Conservation (phyloP, 1,284 basidiomycete genomes). For the Xerocomus subilludens region DNA sequence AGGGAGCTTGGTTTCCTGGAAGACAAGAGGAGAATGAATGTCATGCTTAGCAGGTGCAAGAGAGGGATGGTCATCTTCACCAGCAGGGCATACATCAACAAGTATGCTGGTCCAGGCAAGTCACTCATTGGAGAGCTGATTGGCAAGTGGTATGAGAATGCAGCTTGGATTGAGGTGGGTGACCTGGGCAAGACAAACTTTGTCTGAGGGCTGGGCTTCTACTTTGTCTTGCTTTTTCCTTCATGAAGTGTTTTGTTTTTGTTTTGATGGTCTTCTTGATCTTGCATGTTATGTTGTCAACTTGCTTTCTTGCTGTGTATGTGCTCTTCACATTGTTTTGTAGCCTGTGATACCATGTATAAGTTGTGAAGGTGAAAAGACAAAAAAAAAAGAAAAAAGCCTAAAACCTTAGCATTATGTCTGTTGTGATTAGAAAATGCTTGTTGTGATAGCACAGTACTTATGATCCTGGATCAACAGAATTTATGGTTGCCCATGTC, state of each 20-base stretch:
- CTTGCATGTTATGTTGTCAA: conserved; percentile 26
- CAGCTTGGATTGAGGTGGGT: conserved; percentile 47
- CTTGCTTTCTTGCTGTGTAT: conserved; percentile 37
- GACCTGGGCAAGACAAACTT: conserved; percentile 35
- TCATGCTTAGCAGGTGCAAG: conserved; percentile 77
- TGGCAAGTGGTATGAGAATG: conserved; percentile 41
- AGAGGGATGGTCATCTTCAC: conserved; percentile 74
- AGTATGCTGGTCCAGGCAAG: conserved; percentile 58
- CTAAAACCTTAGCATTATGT: background rate
- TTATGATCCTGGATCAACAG: too few relatives aligned
- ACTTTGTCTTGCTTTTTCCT: conserved; percentile 10
- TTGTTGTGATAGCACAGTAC: too few relatives aligned
- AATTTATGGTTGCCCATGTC: too few relatives aligned
- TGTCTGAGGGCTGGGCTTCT: conserved; percentile 27
- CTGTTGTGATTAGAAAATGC: too few relatives aligned
- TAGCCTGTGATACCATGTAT: conserved; percentile 31
- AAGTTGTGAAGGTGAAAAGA: conserved; percentile 11
- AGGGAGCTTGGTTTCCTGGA: conserved; percentile 67
- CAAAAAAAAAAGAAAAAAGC: conserved; percentile 12
- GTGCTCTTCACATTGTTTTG: conserved; percentile 11
- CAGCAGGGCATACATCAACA: conserved; percentile 65
- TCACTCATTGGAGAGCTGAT: conserved; percentile 48
- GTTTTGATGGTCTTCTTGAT: background rate
- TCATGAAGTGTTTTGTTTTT: conserved; percentile 19
- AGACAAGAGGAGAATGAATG: conserved; percentile 70